These are phyloP conservation scores for Cryptosporidium parvum DNA, from an alignment of 169 alveolate species.

Conservation along the genomic window DNA sequence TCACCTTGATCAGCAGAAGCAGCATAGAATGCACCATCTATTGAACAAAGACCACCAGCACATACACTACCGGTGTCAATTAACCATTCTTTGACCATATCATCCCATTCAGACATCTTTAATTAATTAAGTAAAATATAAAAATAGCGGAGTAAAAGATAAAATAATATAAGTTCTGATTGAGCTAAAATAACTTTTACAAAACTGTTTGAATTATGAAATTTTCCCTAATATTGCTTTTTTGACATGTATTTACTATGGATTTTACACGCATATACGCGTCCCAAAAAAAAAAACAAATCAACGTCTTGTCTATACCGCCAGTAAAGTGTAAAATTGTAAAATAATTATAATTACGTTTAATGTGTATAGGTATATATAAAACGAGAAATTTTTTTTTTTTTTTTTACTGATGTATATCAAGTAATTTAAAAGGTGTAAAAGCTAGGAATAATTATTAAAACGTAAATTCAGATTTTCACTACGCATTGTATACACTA, in stretches of 20 bases:
- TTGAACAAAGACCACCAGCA: constrained; percentile 79
- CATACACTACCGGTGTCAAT: constrained; percentile 78
- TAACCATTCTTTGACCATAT: constrained; percentile 78
- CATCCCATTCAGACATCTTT: constrained; percentile 77
- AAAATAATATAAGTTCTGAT: not conserved
- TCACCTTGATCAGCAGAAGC: constrained; percentile 77
- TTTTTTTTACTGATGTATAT: not conserved
- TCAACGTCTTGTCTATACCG: constrained; percentile 31
- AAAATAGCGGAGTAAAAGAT: no score
- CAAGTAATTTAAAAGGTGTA: not conserved
- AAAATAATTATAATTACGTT: not conserved
- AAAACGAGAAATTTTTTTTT: no score
- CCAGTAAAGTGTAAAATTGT: not conserved
- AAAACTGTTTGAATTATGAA: not conserved
- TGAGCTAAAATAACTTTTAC: constrained; percentile 1
- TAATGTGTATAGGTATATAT: not conserved
- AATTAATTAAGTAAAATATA: not conserved
- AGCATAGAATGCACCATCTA: constrained; percentile 78
- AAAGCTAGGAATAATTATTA: not conserved
- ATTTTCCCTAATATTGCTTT: not conserved
- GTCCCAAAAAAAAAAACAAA: not conserved
- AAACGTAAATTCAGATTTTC: no score
- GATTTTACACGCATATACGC: constrained; percentile 74
- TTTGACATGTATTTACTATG: constrained; percentile 59
- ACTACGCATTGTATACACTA: no score